Conservation (phyloP, 1,284 basidiomycete genomes). For the Trametes sp. region DNA sequence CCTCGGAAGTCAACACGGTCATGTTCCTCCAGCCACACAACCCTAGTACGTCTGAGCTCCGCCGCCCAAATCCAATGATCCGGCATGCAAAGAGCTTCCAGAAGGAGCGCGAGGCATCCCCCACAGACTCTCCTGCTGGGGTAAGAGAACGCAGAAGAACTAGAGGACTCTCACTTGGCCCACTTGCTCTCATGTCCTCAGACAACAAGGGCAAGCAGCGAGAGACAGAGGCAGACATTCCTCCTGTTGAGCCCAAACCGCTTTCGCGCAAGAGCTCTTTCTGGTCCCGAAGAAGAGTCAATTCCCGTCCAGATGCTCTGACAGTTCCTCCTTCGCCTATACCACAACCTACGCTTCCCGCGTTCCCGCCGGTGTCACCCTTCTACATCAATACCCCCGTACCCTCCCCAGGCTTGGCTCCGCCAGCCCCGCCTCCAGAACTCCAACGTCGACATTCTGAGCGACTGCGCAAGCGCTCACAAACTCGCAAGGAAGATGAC, state of each 20-base stretch:
- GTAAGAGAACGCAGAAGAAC: conserved; percentile 48
- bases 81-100: conserved; percentile 60
- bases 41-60: conserved; percentile 23
- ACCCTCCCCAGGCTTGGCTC: conserved; percentile 30
- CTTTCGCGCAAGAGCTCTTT: conserved; percentile 64
- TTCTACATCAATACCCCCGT: conserved; percentile 52
- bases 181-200: conserved; percentile 47
- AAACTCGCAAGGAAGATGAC: conserved; percentile 20
- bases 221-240: conserved; percentile 23
- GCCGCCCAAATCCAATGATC: conserved; percentile 29
- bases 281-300: conserved; percentile 53
- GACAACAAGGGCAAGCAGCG: conserved; percentile 50
- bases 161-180: conserved; percentile 53
- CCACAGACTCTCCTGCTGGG: conserved; percentile 23
- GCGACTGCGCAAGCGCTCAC: conserved; percentile 36
- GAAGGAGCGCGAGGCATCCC: conserved; percentile 38
- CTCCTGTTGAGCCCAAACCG: conserved; percentile 40
- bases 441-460: conserved; percentile 63
- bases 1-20: conserved; percentile 52
- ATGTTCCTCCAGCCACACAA: conserved; percentile 43
- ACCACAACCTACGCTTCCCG: conserved; percentile 51
- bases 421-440: conserved; percentile 41
- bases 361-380: conserved; percentile 59
- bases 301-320: conserved; percentile 39
- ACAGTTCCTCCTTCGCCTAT: conserved; percentile 35